Evolutionary conservation across 805 yeast species (phyloP).

Genomic region (Ogataea henricii): DNA sequence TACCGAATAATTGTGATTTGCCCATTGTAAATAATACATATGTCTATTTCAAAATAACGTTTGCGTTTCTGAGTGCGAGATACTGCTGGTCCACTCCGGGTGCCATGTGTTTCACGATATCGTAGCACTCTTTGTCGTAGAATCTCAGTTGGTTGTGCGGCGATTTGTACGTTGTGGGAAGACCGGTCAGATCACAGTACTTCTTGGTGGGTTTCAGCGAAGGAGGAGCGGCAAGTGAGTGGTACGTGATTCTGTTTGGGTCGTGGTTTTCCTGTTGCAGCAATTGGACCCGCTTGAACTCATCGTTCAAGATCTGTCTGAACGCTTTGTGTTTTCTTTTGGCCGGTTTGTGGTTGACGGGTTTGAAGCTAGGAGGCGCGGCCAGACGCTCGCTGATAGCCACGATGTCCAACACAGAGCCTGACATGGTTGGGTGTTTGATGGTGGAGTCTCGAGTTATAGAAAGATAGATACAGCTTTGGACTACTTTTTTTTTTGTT

Average conservation of each 20-base stretch:
- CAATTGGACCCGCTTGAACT: conserved; percentile 61
- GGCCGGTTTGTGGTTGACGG: conserved; percentile 50
- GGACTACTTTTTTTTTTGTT: no score
- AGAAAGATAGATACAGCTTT: no score
- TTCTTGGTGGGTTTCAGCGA: conserved; percentile 76
- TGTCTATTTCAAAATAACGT: conserved; percentile 65
- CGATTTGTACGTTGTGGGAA: conserved; percentile 72
- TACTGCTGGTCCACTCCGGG: conserved; percentile 95
- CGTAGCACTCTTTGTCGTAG: conserved; percentile 81
- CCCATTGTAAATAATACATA: background rate
- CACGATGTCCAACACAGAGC: conserved; percentile 12
- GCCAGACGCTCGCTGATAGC: conserved; percentile 41
- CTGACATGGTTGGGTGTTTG: background rate
- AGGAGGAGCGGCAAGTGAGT: conserved; percentile 82
- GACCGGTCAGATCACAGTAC: conserved; percentile 93
- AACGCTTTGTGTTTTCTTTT: conserved; percentile 70
- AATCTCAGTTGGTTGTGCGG: conserved; percentile 77
- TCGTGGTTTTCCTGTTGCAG: conserved; percentile 36
- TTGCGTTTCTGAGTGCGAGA: conserved; percentile 82
- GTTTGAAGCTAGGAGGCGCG: conserved; percentile 59
- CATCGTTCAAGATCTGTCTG: conserved; percentile 76
- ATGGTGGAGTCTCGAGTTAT: no score
- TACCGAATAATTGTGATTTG: background rate
- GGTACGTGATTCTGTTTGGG: conserved; percentile 60
- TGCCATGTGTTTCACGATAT: conserved; percentile 72